Evolutionary conservation across 2,329 filamentous ascomycete species (phyloP).

Genomic region (Helminthosporium solani): DNA sequence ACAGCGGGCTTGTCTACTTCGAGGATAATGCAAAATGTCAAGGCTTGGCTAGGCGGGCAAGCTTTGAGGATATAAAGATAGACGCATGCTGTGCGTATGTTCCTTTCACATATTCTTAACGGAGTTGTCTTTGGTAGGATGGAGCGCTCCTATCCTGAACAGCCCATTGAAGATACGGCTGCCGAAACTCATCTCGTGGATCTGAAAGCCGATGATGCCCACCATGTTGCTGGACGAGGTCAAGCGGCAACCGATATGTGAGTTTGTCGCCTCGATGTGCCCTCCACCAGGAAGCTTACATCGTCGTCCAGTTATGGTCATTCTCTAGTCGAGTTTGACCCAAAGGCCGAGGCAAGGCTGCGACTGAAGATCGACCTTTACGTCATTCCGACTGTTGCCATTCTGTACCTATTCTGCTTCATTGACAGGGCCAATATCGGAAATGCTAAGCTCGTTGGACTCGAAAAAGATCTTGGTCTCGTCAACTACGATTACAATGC

Average conservation of each 20-base stretch:
- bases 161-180: conserved; percentile 16
- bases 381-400: conserved; percentile 64
- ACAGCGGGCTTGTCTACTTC: too few species aligned
- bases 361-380: conserved; percentile 65
- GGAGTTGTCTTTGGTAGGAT: too few species aligned
- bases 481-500: conserved; percentile 67
- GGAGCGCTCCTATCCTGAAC: neutral
- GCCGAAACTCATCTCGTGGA: conserved; percentile 28
- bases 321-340: conserved; percentile 50
- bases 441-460: conserved; percentile 67
- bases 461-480: conserved; percentile 63
- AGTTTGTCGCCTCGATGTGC: conserved; percentile 2
- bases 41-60: too few species aligned
- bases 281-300: conserved; percentile 1
- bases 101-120: too few species aligned
- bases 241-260: conserved; percentile 37
- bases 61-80: too few species aligned
- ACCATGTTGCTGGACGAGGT: conserved; percentile 28
- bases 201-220: conserved; percentile 26
- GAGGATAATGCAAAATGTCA: too few species aligned
- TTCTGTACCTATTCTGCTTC: conserved; percentile 72
- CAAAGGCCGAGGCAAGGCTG: conserved; percentile 58
- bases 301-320: conserved; percentile 32
- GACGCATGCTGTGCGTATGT: too few species aligned
- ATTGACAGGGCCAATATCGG: conserved; percentile 73